A percentile compares a stretch with the other conserved stretches of the same genome.
phyloP scores from a whole-genome alignment of 108 stramenopile genomes.

The Fistulifera solaris region DNA sequence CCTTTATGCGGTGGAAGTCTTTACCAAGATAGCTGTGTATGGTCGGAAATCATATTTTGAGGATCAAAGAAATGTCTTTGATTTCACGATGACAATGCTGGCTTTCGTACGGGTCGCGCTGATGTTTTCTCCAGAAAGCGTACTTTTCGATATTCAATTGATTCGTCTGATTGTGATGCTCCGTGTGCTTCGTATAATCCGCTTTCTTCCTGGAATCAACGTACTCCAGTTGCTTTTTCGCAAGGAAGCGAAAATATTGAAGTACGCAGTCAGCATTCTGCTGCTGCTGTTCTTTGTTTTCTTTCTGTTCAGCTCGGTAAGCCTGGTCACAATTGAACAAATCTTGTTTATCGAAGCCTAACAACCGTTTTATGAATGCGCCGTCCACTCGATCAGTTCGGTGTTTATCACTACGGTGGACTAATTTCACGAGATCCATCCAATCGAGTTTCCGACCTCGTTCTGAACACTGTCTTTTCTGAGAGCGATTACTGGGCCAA shows the following conservation, averaged over 20 bases:
- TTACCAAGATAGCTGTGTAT: slow-evolving; percentile 44
- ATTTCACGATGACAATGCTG: slow-evolving; percentile 48
- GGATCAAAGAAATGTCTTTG: slow-evolving; percentile 53
- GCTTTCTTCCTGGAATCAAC: slow-evolving; percentile 42
- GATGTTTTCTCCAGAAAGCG: slow-evolving; percentile 55
- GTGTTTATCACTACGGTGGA: slow-evolving; percentile 60
- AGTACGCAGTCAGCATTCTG: slow-evolving; percentile 37
- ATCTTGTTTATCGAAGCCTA: no score
- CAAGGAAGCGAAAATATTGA: slow-evolving; percentile 42
- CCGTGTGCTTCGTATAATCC: slow-evolving; percentile 54
- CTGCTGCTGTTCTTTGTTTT: slow-evolving; percentile 39
- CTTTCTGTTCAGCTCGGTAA: slow-evolving; percentile 44
- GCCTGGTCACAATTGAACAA: no score
- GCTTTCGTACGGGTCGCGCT: slow-evolving; percentile 43
- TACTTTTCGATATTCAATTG: slow-evolving; percentile 38
- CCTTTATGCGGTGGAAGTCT: slow-evolving; percentile 52
- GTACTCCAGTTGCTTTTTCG: slow-evolving; percentile 47
- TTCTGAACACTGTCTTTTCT: slow-evolving; percentile 55
- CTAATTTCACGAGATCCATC: slow-evolving; percentile 52
- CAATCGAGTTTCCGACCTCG: slow-evolving; percentile 25
- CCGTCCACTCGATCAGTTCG: slow-evolving; percentile 13
- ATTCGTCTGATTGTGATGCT: slow-evolving; percentile 70
- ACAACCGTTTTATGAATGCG: no score
- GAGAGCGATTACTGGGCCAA: slow-evolving; percentile 64
- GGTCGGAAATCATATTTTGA: slow-evolving; percentile 58